A percentile compares a stretch with the other conserved stretches of the same genome.
Conservation (phyloP, 2,329 filamentous ascomycete genomes). For the Coccinonectria pachysandricola region DNA sequence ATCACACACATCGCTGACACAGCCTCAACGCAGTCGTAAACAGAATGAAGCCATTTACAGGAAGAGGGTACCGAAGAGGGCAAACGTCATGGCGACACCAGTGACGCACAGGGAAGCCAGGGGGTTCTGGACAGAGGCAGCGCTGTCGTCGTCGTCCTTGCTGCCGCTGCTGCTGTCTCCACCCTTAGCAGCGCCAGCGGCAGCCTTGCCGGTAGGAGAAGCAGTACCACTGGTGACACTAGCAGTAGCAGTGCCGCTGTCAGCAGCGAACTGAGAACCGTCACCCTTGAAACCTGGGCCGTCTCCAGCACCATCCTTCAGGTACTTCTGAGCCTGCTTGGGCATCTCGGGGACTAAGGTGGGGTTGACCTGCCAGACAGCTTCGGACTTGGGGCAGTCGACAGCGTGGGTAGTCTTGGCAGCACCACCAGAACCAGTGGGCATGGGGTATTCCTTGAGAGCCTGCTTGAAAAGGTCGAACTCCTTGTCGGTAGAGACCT, state of each 20-base stretch:
- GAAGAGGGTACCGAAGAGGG: constrained; percentile 29
- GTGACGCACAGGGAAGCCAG: constrained; percentile 25
- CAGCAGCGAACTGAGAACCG: constrained; percentile 43
- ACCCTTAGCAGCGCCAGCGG: constrained; percentile 5
- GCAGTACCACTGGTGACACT: constrained; percentile 25
- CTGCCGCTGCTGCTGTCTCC: too few relatives aligned
- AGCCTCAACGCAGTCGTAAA: too few relatives aligned
- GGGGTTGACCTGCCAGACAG: constrained; percentile 40
- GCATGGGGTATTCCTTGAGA: constrained; percentile 37
- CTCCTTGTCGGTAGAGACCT: constrained; percentile 47
- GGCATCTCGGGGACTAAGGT: constrained; percentile 43
- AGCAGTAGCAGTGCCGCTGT: constrained; percentile 36
- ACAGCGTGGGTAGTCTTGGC: constrained; percentile 35
- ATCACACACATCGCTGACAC: constrained; percentile 2
- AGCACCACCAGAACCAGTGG: constrained; percentile 40
- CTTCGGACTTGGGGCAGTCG: constrained; percentile 39
- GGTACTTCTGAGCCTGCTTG: constrained; percentile 38
- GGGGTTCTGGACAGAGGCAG: constrained; percentile 17
- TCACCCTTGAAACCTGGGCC: constrained; percentile 42
- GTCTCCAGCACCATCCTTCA: constrained; percentile 41
- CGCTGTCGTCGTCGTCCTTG: constrained; percentile 23
- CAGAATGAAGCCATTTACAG: constrained; percentile 27
- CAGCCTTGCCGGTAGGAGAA: constrained; percentile 16
- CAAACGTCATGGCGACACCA: constrained; percentile 25
- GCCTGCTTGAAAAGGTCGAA: constrained; percentile 46